Evolutionary conservation across 2,329 filamentous ascomycete genomes (phyloP).

Genomic region (Fusarium dlaminii): DNA sequence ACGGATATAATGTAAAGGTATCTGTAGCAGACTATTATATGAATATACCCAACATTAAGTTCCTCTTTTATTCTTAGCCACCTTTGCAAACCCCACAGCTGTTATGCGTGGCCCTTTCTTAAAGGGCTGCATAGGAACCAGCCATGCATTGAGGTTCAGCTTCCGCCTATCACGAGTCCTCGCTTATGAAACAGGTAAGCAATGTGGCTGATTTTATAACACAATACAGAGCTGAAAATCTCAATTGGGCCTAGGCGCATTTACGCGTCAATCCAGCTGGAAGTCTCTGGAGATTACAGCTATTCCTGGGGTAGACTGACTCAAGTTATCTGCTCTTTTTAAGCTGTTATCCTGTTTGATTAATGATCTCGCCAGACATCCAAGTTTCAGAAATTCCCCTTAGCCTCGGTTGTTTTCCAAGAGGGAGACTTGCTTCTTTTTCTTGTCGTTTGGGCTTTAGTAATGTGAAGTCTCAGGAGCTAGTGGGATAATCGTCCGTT

Average conservation of each 20-base stretch:
- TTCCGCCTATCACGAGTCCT: neutral
- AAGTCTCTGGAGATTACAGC: too few species aligned
- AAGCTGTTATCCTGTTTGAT: too few species aligned
- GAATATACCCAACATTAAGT: too few species aligned
- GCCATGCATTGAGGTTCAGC: neutral
- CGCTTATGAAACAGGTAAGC: neutral
- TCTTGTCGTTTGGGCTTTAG: neutral
- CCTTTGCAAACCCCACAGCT: neutral
- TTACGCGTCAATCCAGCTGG: neutral
- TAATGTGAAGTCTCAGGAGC: neutral
- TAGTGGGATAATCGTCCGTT: neutral
- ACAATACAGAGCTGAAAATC: neutral
- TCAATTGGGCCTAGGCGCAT: neutral
- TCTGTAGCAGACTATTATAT: too few species aligned
- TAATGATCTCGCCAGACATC: rapidly evolving
- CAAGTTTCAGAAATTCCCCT: neutral
- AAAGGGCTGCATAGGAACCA: neutral
- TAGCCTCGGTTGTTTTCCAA: neutral
- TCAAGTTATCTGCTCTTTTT: too few species aligned
- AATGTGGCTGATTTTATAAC: neutral
- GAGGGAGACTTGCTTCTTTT: neutral
- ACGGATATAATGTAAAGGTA: neutral
- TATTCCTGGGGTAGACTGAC: too few species aligned
- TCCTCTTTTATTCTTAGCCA: too few species aligned
- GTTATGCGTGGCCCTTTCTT: neutral